Evolutionary conservation across 176 grass and related monocot species (phyloP).

Genomic region (Oryza punctata): DNA sequence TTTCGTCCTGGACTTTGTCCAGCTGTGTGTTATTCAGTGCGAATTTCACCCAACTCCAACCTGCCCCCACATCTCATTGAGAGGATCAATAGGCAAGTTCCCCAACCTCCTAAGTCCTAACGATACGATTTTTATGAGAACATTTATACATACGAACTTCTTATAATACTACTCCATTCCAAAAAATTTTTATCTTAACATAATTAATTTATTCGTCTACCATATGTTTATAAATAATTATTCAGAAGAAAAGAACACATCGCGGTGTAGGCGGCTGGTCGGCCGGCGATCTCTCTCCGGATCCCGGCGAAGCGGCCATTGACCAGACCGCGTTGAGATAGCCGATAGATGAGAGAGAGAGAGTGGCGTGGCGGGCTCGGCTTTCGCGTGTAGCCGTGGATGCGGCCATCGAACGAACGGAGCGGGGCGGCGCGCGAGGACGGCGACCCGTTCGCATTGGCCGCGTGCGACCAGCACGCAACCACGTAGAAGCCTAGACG

Average conservation of each 20-base stretch:
- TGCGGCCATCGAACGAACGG: too few species aligned
- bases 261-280: too few species aligned
- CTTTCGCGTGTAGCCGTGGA: background rate
- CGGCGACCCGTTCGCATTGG: background rate
- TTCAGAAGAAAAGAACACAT: too few species aligned
- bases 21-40: constrained; percentile 8
- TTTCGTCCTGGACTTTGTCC: background rate
- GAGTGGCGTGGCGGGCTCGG: constrained; percentile 30
- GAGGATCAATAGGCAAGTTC: too few species aligned
- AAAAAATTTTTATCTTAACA: too few species aligned
- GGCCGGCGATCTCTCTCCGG: background rate
- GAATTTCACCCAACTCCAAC: background rate
- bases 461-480: constrained; percentile 25
- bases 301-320: constrained; percentile 19
- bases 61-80: too few species aligned
- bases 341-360: background rate
- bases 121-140: too few species aligned
- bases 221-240: too few species aligned
- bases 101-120: too few species aligned
- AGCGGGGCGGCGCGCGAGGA: background rate
- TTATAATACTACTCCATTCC: too few species aligned
- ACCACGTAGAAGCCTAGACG: constrained; percentile 29
- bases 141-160: too few species aligned
- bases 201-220: too few species aligned
- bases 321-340: background rate